These are phyloP conservation scores for Globisporangium echinulatum DNA, from an alignment of 352 stramenopile genomes.

Conservation along the genomic window DNA sequence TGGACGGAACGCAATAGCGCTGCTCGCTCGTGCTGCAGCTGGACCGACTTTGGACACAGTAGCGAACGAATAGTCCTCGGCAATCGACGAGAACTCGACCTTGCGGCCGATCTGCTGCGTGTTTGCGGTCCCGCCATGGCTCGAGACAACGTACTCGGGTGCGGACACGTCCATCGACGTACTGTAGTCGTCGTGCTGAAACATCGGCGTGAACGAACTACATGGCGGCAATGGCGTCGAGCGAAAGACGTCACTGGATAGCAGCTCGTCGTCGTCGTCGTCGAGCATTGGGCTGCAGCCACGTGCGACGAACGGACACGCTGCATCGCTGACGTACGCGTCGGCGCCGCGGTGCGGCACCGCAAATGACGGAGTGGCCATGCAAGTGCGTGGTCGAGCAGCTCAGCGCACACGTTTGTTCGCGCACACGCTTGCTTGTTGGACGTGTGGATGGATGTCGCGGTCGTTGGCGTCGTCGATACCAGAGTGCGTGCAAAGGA, in stretches of 20 bases:
- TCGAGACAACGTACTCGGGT: slow-evolving; percentile 16
- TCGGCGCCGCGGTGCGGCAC: slow-evolving; percentile 6
- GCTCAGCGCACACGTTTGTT: too few relatives aligned
- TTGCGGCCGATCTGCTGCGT: slow-evolving; percentile 21
- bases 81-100: slow-evolving; percentile 54
- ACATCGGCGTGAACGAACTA: slow-evolving; percentile 11
- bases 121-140: slow-evolving; percentile 12
- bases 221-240: slow-evolving; percentile 33
- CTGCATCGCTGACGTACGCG: slow-evolving; percentile 9
- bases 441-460: too few relatives aligned
- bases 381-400: background rate
- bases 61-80: slow-evolving; percentile 41
- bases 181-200: slow-evolving; percentile 4
- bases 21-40: slow-evolving; percentile 10
- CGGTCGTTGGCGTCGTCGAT: too few relatives aligned
- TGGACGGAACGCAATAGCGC: slow-evolving; percentile 3
- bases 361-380: slow-evolving; percentile 14
- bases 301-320: slow-evolving; percentile 42
- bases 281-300: slow-evolving; percentile 29
- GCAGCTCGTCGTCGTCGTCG: slow-evolving; percentile 57
- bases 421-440: too few relatives aligned
- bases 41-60: slow-evolving; percentile 23
- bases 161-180: slow-evolving; percentile 3
- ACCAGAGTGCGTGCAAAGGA: too few relatives aligned
- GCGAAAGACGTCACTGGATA: slow-evolving; percentile 36